Conservation (phyloP, 805 yeast genomes). For the Candida sphagnicola region DNA sequence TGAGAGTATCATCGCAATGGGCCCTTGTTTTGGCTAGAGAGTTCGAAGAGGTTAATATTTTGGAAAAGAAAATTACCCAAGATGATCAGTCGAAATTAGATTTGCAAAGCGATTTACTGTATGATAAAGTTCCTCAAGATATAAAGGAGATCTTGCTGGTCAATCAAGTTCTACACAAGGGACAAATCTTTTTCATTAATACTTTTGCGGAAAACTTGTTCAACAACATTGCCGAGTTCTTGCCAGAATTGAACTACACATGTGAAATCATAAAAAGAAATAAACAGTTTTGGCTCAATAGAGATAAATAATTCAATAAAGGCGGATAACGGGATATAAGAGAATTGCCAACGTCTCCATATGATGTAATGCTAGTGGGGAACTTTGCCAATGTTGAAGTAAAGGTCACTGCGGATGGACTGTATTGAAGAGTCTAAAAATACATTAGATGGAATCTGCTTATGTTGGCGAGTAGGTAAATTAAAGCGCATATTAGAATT, state of each 20-base stretch:
- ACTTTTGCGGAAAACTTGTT: constrained; percentile 81
- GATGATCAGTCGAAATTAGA: constrained; percentile 5
- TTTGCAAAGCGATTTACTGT: constrained; percentile 10
- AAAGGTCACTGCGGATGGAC: too few species aligned
- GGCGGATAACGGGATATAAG: too few species aligned
- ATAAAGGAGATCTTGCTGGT: constrained; percentile 41
- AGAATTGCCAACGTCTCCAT: too few species aligned
- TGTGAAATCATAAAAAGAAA: constrained; percentile 51
- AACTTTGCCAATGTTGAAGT: too few species aligned
- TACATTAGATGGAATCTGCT: too few species aligned
- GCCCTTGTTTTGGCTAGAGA: constrained; percentile 77
- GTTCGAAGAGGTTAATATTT: constrained; percentile 58
- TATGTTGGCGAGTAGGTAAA: too few species aligned
- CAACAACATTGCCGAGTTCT: constrained; percentile 51
- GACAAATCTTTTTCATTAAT: constrained; percentile 80
- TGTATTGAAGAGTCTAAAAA: too few species aligned
- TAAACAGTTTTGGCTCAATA: constrained; percentile 49
- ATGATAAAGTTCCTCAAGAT: constrained; percentile 35
- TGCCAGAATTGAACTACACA: constrained; percentile 61
- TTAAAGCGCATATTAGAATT: too few species aligned
- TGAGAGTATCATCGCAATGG: constrained; percentile 78
- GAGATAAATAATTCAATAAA: constrained; percentile 9
- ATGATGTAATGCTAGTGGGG: too few species aligned
- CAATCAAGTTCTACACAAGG: constrained; percentile 54
- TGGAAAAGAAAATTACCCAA: constrained; percentile 37